Base-by-base conservation (phyloP, 2,329 filamentous ascomycete genomes). In the Sporothrix pseudoabietina region DNA sequence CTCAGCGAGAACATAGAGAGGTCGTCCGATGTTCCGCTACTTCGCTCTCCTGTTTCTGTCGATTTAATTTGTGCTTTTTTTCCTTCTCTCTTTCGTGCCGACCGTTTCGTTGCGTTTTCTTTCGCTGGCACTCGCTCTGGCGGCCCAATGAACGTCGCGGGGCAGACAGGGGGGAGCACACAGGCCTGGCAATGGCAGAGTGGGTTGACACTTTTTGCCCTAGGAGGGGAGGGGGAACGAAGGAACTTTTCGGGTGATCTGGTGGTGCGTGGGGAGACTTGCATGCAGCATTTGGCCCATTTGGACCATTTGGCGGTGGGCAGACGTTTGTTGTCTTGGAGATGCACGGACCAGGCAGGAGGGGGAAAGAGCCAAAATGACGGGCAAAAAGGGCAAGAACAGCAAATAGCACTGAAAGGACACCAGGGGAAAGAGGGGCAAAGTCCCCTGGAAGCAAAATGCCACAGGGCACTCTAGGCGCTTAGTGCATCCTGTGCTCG, bases 291-390 rank as follows among this genome's bases (percentile, higher is more conserved):
- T 70, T 70, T 41, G 54, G 69, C 26, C 12, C 52, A 54, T 54
- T 54, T 54, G 52, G 19, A 2, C n/a, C 19, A 54, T 54, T 54
- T 54, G 52, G 52, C 52, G 52, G 52, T 55, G 52, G 52, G 52
- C 44, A 35, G 54, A 19, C 39, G 12, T 19, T 61, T 74, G 75
- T 77, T 76, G 76, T 76, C 76, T 76, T 76, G 75, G 76, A 74
- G 76, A 77, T 76, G 75, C 76, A 77, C 76, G 75, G 76, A 59
- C 75, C 76, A 77, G 52, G n/a, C 35, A 19, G 41, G 39, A 35
- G 52, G 68, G 68, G 32, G 9, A 10, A 14, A n/a, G 35, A 35
- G 35, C 16, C n/a, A 22, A 22, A 54, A 54, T 16, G 12, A 41
- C 3, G 30, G 41, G 26, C 44, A 9, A 14, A 8, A 32, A 22